phyloP scores from a whole-genome alignment of 2,329 filamentous ascomycete species.

The Xylaria digitata region DNA sequence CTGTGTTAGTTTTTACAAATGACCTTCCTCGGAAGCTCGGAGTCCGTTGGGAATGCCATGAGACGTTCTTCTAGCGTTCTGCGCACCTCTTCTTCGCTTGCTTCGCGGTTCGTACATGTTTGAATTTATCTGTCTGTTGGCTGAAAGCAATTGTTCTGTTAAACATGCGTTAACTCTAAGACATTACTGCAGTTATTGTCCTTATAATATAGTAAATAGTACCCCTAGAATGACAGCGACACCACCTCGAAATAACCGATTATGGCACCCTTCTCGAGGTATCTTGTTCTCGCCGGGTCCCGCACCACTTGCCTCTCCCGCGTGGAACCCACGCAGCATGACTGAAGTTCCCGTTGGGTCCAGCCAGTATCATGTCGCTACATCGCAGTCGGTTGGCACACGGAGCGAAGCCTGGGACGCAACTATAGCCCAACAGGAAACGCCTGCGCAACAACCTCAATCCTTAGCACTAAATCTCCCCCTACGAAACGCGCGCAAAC shows the following conservation, averaged over 20 bases:
- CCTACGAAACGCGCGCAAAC: neutral
- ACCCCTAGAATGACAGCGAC: slow-evolving; percentile 44
- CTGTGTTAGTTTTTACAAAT: slow-evolving; percentile 41
- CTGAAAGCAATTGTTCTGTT: neutral
- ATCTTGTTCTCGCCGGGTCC: slow-evolving; percentile 48
- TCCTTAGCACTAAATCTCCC: neutral
- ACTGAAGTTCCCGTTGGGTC: slow-evolving; percentile 17
- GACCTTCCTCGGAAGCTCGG: slow-evolving; percentile 42
- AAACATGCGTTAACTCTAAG: slow-evolving; percentile 7
- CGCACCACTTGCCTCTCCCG: slow-evolving; percentile 31
- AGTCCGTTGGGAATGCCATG: slow-evolving; percentile 49
- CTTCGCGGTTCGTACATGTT: slow-evolving; percentile 40
- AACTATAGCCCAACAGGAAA: neutral
- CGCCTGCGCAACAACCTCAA: neutral
- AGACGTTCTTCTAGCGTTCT: slow-evolving; percentile 41
- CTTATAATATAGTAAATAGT: slow-evolving; percentile 33
- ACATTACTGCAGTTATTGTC: slow-evolving; percentile 25
- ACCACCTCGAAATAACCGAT: slow-evolving; percentile 43
- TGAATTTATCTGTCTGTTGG: neutral
- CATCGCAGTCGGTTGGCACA: slow-evolving; percentile 11
- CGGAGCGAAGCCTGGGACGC: slow-evolving; percentile 3
- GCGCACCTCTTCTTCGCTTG: slow-evolving; percentile 31
- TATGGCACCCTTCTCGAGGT: slow-evolving; percentile 52
- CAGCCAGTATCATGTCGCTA: slow-evolving; percentile 10
- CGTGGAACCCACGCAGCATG: slow-evolving; percentile 31